Evolutionary conservation across 2,329 filamentous ascomycete genomes (phyloP).

Genomic region (Talaromyces sp.): DNA sequence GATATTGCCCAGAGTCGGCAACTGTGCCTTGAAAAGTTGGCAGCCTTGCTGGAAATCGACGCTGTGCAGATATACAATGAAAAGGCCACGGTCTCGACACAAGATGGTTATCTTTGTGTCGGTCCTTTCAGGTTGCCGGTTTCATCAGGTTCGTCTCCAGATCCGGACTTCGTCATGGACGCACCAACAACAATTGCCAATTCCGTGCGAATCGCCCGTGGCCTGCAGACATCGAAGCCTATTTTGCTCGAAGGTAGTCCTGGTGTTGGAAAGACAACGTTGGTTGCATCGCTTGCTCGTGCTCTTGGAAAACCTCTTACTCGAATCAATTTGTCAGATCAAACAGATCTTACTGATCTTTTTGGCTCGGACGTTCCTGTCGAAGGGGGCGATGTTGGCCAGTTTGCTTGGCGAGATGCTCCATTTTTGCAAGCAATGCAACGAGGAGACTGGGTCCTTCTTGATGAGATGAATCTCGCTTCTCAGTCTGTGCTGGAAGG

Average conservation of each 20-base stretch:
- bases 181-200: slow-evolving; percentile 88
- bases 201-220: slow-evolving; percentile 82
- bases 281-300: slow-evolving; percentile 77
- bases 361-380: slow-evolving; percentile 96
- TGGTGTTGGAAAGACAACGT: slow-evolving; percentile 95
- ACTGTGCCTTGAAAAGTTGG: slow-evolving; percentile 67
- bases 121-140: slow-evolving; percentile 68
- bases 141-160: slow-evolving; percentile 44
- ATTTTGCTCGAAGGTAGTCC: slow-evolving; percentile 93
- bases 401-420: slow-evolving; percentile 92
- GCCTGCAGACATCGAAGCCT: slow-evolving; percentile 81
- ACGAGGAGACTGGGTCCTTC: slow-evolving; percentile 87
- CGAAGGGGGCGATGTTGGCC: slow-evolving; percentile 83
- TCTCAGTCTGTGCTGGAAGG: slow-evolving; percentile 96
- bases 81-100: slow-evolving; percentile 54
- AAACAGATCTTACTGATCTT: slow-evolving; percentile 94
- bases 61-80: slow-evolving; percentile 61
- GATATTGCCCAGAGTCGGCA: slow-evolving; percentile 66
- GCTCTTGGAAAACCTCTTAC: slow-evolving; percentile 77
- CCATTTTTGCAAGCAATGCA: slow-evolving; percentile 97
- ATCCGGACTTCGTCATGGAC: slow-evolving; percentile 69
- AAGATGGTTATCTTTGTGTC: slow-evolving; percentile 55
- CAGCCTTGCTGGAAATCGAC: slow-evolving; percentile 60
- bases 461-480: slow-evolving; percentile 98
- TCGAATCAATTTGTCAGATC: slow-evolving; percentile 93